phyloP scores from a whole-genome alignment of 2,329 filamentous ascomycete species.

The Colletotrichum musae region DNA sequence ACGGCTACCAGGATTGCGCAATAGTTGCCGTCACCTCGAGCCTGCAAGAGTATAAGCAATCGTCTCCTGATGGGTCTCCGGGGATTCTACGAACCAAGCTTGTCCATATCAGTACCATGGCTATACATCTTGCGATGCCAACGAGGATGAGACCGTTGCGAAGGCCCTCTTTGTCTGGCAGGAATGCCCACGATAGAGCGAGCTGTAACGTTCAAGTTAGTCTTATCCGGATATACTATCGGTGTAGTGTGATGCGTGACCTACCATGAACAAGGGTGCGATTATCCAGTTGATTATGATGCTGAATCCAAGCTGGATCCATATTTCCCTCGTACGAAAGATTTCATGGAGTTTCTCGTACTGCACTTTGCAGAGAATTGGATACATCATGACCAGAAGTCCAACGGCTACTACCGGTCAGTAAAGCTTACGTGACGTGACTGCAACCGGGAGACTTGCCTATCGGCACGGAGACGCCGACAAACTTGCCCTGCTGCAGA shows the following conservation, averaged over 20 bases:
- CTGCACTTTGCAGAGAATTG: conserved; percentile 88
- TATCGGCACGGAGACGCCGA: conserved; percentile 77
- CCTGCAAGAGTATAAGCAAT: conserved; percentile 48
- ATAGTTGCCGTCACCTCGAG: conserved; percentile 84
- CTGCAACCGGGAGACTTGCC: conserved; percentile 56
- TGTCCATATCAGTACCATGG: conserved; percentile 86
- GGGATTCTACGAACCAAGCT: conserved; percentile 58
- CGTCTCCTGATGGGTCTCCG: neutral
- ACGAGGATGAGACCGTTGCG: conserved; percentile 84
- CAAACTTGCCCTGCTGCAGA: conserved; percentile 80
- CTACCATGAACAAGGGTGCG: conserved; percentile 85
- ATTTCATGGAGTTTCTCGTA: conserved; percentile 82
- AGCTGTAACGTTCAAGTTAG: conserved; percentile 57
- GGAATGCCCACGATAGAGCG: conserved; percentile 77
- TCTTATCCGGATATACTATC: neutral
- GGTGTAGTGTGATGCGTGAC: conserved; percentile 1
- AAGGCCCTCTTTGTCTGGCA: conserved; percentile 71
- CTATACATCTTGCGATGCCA: conserved; percentile 87
- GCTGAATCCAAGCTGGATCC: conserved; percentile 85
- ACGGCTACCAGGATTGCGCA: conserved; percentile 85
- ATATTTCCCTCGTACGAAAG: conserved; percentile 73
- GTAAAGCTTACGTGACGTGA: neutral
- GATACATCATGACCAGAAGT: conserved; percentile 93
- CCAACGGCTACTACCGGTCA: conserved; percentile 72
- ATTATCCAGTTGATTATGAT: conserved; percentile 87